Base-by-base conservation (phyloP, 2,329 filamentous ascomycete species). In the Escovopsis sp. region DNA sequence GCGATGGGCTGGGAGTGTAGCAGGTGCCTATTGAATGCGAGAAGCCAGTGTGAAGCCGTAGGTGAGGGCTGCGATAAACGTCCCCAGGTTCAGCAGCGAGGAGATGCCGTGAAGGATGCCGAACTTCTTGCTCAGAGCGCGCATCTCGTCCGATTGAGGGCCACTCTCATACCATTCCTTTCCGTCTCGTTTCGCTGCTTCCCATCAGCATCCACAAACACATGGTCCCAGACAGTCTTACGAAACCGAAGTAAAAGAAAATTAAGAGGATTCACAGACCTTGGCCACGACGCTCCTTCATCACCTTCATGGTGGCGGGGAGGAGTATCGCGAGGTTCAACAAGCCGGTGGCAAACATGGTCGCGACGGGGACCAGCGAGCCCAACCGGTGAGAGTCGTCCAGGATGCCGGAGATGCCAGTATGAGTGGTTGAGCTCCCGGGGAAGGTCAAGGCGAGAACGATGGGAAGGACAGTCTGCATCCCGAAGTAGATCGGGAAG, bases 401-500 rank as follows among this genome's bases (percentile, higher is more conserved):
- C 11, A 85, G 56, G 1, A 84, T 62, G 11, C 78, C 77, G 8
- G 59, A 53, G 42, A 80, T 42, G 39, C 75, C 63, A 38, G 63
- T 62, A 44, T 66, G 49, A 30, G 72, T 45, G 47, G 75, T 63
- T 41, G 57, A 56, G 52, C 70, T 71, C n/a, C 75, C 78, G 6
- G 87, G 87, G 57, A 85, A 89, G 4, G 89, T 95, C 43, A 93
- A 58, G 18, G 82, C 80, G 15, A 95, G 67, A 19, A 85, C 56
- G 12, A 81, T 60, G 0, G 91, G 85, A 1, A 89, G 67, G 6
- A 72, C 70, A 4, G 85, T 80, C 65, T 96, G 89, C 44, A 96
- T 67, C 38, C 75, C 69, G 60, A 96, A 96, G 69, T 94, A 98
- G 53, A 85, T 72, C 32, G 86, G 86, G 66, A 95, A 94, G 42